Percentiles rank a stretch among this genome's conserved stretches.
Conservation (phyloP, 2,329 filamentous ascomycete genomes). For the Aulographum hederae region DNA sequence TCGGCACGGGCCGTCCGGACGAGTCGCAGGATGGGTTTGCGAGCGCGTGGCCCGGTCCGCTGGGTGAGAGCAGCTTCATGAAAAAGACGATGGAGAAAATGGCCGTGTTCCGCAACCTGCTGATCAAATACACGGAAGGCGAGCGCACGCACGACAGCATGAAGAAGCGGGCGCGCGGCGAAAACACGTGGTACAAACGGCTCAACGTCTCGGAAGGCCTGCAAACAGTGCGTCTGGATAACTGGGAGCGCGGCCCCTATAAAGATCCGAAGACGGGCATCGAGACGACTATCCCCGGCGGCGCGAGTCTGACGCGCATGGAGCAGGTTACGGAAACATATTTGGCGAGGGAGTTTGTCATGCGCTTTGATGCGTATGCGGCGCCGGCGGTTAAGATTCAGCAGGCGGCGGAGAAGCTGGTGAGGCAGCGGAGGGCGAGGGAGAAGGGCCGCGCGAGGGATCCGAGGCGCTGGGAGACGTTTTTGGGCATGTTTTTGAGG, state of each 20-base stretch:
- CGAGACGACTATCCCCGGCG: slow-evolving; percentile 18
- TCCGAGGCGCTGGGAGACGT: slow-evolving; percentile 17
- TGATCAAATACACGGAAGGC: slow-evolving; percentile 34
- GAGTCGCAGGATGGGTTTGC: slow-evolving; percentile 27
- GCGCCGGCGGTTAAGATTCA: slow-evolving; percentile 24
- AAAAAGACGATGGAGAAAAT: slow-evolving; percentile 29
- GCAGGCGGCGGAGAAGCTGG: slow-evolving; percentile 29
- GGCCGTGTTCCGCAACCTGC: slow-evolving; percentile 28
- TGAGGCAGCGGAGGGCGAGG: slow-evolving; percentile 24
- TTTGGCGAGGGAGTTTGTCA: slow-evolving; percentile 19
- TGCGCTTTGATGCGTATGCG: slow-evolving; percentile 23
- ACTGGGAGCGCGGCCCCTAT: slow-evolving; percentile 23
- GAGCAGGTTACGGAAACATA: slow-evolving; percentile 23
- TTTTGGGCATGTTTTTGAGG: slow-evolving; percentile 19
- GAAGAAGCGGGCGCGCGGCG: slow-evolving; percentile 24
- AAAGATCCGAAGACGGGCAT: slow-evolving; percentile 13
- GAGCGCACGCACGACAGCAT: slow-evolving; percentile 29
- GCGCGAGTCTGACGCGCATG: slow-evolving; percentile 24
- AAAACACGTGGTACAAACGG: slow-evolving; percentile 32
- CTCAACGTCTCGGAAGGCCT: slow-evolving; percentile 27
- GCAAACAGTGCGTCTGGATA: slow-evolving; percentile 26
- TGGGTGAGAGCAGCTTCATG: slow-evolving; percentile 21
- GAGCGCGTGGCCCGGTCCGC: slow-evolving; percentile 24
- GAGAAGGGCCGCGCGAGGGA: slow-evolving; percentile 19
- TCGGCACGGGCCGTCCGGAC: slow-evolving; percentile 28